Conservation (phyloP, 768 basidiomycete genomes). For the Xerocomus potaroensis region DNA sequence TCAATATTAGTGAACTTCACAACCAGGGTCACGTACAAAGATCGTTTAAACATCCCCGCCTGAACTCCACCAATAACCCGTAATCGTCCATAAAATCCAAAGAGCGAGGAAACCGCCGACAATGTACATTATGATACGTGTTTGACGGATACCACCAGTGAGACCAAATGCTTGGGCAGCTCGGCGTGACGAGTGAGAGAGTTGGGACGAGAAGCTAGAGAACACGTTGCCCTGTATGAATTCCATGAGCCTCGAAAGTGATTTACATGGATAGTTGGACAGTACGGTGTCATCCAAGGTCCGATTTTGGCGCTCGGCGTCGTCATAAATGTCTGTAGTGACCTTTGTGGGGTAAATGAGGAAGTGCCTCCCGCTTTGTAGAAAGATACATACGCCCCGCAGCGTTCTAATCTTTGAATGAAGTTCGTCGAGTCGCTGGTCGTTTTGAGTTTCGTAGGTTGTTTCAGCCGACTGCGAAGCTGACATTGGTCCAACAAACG, state of each 20-base stretch:
- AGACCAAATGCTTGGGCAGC: constrained; percentile 74
- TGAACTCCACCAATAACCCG: constrained; percentile 43
- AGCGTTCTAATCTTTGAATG: constrained; percentile 81
- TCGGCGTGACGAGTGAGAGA: constrained; percentile 64
- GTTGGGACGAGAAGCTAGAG: constrained; percentile 54
- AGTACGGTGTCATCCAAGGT: constrained; percentile 72
- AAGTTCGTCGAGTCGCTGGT: constrained; percentile 76
- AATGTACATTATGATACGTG: constrained; percentile 60
- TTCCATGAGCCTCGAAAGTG: background rate
- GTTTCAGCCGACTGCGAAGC: constrained; percentile 50
- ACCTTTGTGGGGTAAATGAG: constrained; percentile 47
- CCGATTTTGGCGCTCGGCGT: constrained; percentile 78
- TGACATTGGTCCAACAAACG: constrained; percentile 29
- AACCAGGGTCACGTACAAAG: constrained; percentile 13
- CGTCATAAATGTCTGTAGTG: constrained; percentile 83
- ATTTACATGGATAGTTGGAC: background rate
- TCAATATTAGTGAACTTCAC: background rate
- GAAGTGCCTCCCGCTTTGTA: background rate
- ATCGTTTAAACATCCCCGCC: constrained; percentile 12
- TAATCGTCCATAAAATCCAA: constrained; percentile 52
- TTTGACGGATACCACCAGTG: constrained; percentile 59
- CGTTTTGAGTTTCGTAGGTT: constrained; percentile 82
- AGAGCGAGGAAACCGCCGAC: constrained; percentile 51
- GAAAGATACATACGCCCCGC: constrained; percentile 54
- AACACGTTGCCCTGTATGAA: constrained; percentile 57